Conservation (phyloP, 139 green algal species). For the Chloropicon primus region DNA sequence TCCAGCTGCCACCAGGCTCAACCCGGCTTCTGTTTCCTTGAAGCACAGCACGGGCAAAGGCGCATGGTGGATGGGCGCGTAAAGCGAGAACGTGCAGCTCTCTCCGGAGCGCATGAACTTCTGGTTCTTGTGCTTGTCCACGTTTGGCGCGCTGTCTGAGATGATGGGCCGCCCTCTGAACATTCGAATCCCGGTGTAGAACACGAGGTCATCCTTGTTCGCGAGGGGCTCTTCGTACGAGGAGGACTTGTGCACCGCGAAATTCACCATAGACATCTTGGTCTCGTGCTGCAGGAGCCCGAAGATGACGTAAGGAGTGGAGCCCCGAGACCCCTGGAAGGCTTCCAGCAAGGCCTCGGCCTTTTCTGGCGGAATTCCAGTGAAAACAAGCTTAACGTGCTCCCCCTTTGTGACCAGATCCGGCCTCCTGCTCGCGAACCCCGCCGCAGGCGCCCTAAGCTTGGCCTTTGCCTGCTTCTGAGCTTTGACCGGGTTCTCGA, state of each 20-base stretch:
- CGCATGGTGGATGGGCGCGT: slow-evolving; percentile 68
- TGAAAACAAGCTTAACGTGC: background rate
- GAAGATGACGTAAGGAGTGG: slow-evolving; percentile 35
- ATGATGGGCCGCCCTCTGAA: slow-evolving; percentile 46
- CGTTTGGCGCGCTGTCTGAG: slow-evolving; percentile 48
- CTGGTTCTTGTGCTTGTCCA: slow-evolving; percentile 91
- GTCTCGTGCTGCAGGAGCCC: slow-evolving; percentile 85
- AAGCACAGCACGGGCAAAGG: slow-evolving; percentile 82
- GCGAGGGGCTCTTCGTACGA: slow-evolving; percentile 32
- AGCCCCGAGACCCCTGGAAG: no score
- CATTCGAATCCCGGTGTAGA: slow-evolving; percentile 48
- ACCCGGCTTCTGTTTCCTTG: slow-evolving; percentile 25
- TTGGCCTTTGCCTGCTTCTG: slow-evolving; percentile 16
- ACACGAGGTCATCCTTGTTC: slow-evolving; percentile 70
- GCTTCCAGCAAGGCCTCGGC: background rate
- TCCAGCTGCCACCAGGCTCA: background rate
- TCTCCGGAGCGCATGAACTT: slow-evolving; percentile 57
- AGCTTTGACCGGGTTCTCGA: slow-evolving; percentile 56
- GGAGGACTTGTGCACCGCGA: slow-evolving; percentile 47
- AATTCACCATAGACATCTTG: slow-evolving; percentile 78
- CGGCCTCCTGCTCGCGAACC: background rate
- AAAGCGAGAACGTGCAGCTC: slow-evolving; percentile 50
- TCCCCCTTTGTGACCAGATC: background rate
- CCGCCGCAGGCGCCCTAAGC: background rate
- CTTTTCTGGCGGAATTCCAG: background rate